Percentiles rank a stretch among this genome's conserved stretches.
These are phyloP conservation scores for Tricholoma sp. DNA, from an alignment of 768 basidiomycete species.

Conservation along the genomic window DNA sequence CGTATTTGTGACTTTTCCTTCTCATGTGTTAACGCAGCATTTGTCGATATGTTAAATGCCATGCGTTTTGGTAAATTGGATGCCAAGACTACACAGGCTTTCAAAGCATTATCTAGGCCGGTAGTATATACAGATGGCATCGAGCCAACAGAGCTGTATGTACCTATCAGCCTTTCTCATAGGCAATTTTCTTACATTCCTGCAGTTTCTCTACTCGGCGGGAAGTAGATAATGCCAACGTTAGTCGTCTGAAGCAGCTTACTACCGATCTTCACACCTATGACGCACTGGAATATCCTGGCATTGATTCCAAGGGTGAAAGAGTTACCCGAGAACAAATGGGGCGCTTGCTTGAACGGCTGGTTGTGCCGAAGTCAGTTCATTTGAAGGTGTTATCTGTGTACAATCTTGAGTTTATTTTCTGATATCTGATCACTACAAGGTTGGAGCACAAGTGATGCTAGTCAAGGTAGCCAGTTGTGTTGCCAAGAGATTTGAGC, in stretches of 20 bases:
- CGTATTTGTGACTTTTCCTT: not conserved
- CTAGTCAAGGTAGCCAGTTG: conserved; percentile 51
- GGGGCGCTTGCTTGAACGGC: conserved; percentile 46
- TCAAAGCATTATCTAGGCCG: conserved; percentile 50
- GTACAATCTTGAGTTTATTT: not conserved
- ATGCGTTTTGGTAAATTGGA: conserved; percentile 75
- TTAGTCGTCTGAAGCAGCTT: conserved; percentile 40
- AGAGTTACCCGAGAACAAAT: conserved; percentile 31
- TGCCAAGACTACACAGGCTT: conserved; percentile 36
- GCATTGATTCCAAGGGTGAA: conserved; percentile 38
- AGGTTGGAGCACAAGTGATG: conserved; percentile 88
- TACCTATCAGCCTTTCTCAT: not conserved
- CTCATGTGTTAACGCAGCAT: conserved; percentile 30
- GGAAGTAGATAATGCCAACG: conserved; percentile 74
- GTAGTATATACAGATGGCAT: conserved; percentile 68
- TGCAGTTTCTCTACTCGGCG: conserved; percentile 60
- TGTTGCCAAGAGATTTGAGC: not conserved
- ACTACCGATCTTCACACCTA: conserved; percentile 34
- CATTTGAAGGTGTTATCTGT: conserved; percentile 41
- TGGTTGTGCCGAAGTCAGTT: conserved; percentile 48
- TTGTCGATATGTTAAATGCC: conserved; percentile 83
- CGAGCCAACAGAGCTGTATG: conserved; percentile 77
- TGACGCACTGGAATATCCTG: conserved; percentile 39
- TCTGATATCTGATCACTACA: not conserved
- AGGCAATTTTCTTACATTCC: not conserved